phyloP scores from a whole-genome alignment of 2,329 filamentous ascomycete species.

The Ophiocordyceps camponoti-saundersi region DNA sequence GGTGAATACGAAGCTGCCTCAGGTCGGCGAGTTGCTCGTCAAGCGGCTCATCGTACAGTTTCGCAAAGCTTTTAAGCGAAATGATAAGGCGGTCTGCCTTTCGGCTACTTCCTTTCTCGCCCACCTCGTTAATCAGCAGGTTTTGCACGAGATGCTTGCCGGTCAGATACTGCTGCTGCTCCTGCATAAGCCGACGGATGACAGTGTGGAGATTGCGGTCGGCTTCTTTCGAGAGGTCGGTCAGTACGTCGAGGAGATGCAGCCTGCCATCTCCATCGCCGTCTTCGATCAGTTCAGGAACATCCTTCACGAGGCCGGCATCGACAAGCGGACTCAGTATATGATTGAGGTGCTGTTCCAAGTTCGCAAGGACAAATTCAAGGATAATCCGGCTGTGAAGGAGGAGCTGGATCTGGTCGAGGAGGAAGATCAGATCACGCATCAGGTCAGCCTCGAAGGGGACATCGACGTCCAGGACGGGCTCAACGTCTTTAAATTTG shows the following conservation, averaged over 20 bases:
- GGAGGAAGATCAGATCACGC: conserved; percentile 96
- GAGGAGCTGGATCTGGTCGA: conserved; percentile 92
- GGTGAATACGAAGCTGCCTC: conserved; percentile 91
- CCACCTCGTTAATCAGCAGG: conserved; percentile 90
- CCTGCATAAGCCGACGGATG: conserved; percentile 87
- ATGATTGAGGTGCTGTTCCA: conserved; percentile 98
- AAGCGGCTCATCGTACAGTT: conserved; percentile 81
- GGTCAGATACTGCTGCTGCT: conserved; percentile 87
- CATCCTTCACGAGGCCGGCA: conserved; percentile 89
- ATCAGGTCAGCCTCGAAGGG: conserved; percentile 67
- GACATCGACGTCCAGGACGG: conserved; percentile 72
- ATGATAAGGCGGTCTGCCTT: conserved; percentile 91
- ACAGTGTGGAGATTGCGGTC: conserved; percentile 94
- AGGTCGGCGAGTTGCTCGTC: conserved; percentile 81
- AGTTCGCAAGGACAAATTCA: conserved; percentile 89
- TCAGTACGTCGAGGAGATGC: conserved; percentile 92
- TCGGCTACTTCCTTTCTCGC: conserved; percentile 90
- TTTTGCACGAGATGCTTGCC: conserved; percentile 82
- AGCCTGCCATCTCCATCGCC: conserved; percentile 65
- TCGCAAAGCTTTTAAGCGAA: conserved; percentile 85
- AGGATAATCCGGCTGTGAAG: conserved; percentile 78
- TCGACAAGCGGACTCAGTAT: conserved; percentile 97
- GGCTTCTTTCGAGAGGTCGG: conserved; percentile 86
- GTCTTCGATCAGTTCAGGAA: conserved; percentile 94
- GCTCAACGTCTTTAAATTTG: conserved; percentile 91